phyloP scores from a whole-genome alignment of 1,284 basidiomycete genomes.

The Microbotryum lychnidis-dioicae region DNA sequence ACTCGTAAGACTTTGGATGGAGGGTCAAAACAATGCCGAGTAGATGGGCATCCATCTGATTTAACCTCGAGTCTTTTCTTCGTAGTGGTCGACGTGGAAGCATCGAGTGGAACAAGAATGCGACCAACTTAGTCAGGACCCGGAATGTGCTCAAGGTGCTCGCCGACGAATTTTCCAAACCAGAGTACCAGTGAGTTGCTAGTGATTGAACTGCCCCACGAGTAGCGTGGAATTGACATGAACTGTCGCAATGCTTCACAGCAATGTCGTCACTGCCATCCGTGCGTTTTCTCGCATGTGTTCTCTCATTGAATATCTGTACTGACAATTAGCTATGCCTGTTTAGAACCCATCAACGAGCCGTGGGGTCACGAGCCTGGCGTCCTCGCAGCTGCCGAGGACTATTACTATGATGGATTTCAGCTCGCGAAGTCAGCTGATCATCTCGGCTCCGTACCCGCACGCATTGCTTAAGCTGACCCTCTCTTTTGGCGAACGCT shows the following conservation, averaged over 20 bases:
- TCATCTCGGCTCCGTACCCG: slow-evolving; percentile 21
- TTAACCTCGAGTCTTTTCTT: slow-evolving; percentile 7
- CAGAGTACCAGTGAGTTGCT: slow-evolving; percentile 47
- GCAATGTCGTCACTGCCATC: slow-evolving; percentile 2
- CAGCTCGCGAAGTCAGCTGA: slow-evolving; percentile 5
- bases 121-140: slow-evolving; percentile 61
- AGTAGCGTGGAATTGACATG: too few relatives aligned
- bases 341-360: slow-evolving; percentile 48
- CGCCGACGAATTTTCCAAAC: slow-evolving; percentile 37
- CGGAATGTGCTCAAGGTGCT: slow-evolving; percentile 56
- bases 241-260: not conserved
- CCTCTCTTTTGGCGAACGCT: slow-evolving; percentile 54
- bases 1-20: slow-evolving; percentile 36
- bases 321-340: not conserved
- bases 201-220: slow-evolving; percentile 46
- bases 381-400: slow-evolving; percentile 52
- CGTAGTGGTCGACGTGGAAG: slow-evolving; percentile 58
- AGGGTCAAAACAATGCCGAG: not conserved
- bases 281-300: not conserved
- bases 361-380: slow-evolving; percentile 63
- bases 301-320: not conserved
- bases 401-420: slow-evolving; percentile 53
- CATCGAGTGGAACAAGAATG: slow-evolving; percentile 62
- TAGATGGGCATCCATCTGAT: not conserved
- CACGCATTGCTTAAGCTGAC: slow-evolving; percentile 49